Conservation (phyloP, 1,284 basidiomycete genomes). For the Cutaneotrichosporon sp. region DNA sequence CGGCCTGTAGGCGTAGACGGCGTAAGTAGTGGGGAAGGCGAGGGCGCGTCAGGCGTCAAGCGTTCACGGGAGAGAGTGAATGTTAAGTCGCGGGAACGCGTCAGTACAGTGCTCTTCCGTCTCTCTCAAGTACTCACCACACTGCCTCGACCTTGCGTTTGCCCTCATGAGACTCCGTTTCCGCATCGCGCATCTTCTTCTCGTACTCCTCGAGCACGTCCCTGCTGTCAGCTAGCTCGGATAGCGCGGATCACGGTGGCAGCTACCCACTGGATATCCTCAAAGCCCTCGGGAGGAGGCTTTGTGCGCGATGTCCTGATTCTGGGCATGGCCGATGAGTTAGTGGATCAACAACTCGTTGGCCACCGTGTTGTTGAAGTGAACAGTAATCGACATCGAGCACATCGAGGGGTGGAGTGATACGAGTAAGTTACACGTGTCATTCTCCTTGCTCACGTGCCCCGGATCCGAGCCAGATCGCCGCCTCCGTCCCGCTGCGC, state of each 20-base stretch:
- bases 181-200: constrained; percentile 94
- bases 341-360: neutral
- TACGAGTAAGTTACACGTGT: neutral
- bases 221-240: constrained; percentile 58
- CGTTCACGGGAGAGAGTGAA: no score
- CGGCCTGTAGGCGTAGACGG: constrained; percentile 55
- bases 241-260: no score
- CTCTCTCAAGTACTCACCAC: constrained; percentile 57
- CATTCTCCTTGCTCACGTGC: no score
- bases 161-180: constrained; percentile 95
- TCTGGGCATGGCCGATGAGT: constrained; percentile 69
- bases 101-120: neutral
- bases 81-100: neutral
- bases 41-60: no score
- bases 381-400: no score
- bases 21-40: no score
- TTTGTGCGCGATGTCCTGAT: constrained; percentile 92
- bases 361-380: neutral
- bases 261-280: constrained; percentile 71
- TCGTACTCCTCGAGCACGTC: constrained; percentile 90
- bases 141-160: constrained; percentile 93
- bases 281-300: constrained; percentile 92
- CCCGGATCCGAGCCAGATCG: no score
- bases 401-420: neutral
- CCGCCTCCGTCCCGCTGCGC: no score